Evolutionary conservation across 495 filamentous ascomycete species (phyloP).

Genomic region (Cetradonia linearis): DNA sequence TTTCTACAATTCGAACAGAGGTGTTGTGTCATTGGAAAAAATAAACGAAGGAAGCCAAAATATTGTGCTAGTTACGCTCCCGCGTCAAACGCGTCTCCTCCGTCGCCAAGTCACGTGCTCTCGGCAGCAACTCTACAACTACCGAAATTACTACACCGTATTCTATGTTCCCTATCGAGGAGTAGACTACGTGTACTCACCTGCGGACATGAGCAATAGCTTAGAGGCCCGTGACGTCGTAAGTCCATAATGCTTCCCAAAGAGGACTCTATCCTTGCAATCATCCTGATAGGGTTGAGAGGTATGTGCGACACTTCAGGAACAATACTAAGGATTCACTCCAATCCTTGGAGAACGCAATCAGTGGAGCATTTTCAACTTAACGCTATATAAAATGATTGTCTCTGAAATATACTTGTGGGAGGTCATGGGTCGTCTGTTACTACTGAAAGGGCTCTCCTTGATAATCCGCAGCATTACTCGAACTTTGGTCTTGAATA

Average conservation of each 20-base stretch:
- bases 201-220: neutral
- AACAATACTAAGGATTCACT: constrained; percentile 20
- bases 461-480: neutral
- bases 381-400: neutral
- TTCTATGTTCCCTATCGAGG: too few relatives aligned
- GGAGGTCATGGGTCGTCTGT: neutral
- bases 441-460: neutral
- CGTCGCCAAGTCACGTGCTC: neutral
- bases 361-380: neutral
- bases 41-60: too few relatives aligned
- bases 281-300: neutral
- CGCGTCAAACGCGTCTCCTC: neutral
- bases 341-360: neutral
- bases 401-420: neutral
- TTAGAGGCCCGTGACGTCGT: neutral
- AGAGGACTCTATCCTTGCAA: neutral
- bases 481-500: neutral
- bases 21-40: neutral
- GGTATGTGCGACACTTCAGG: neutral
- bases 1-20: neutral
- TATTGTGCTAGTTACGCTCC: neutral
- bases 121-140: neutral
- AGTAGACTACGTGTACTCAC: neutral
- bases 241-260: neutral
- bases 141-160: too few relatives aligned